phyloP scores from a whole-genome alignment of 2,329 filamentous ascomycete species.

The Aspergillus fructus region DNA sequence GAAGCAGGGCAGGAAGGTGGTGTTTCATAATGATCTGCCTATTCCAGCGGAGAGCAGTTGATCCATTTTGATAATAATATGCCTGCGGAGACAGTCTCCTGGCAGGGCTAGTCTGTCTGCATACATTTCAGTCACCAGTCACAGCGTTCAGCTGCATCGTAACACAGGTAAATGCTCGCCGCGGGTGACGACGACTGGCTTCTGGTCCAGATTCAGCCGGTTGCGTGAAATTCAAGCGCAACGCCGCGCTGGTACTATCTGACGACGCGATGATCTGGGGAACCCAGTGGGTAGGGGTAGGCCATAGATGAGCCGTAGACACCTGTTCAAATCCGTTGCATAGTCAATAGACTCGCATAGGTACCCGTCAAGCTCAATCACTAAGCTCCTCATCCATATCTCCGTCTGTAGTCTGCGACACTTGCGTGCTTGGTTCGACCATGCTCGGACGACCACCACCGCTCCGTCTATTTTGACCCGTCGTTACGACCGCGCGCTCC shows the following conservation, averaged over 20 bases:
- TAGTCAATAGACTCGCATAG: not conserved
- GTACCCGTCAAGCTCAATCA: constrained; percentile 5
- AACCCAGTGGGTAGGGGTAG: not conserved
- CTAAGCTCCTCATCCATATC: constrained; percentile 3
- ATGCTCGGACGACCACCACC: constrained; percentile 16
- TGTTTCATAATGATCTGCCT: constrained; percentile 14
- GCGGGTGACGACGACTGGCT: not conserved
- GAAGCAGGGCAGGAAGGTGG: constrained; percentile 14
- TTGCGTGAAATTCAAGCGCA: not conserved
- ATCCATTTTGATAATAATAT: not conserved
- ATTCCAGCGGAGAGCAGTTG: constrained; percentile 6
- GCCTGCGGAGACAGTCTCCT: not conserved
- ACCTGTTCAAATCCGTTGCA: not conserved
- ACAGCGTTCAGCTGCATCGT: not conserved
- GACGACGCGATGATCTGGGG: too few relatives aligned
- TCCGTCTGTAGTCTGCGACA: constrained; percentile 1
- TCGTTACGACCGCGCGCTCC: constrained; percentile 46
- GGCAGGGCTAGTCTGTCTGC: not conserved
- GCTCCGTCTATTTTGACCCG: constrained; percentile 22
- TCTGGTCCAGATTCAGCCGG: not conserved
- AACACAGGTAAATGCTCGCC: not conserved
- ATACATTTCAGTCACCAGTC: not conserved
- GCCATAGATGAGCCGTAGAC: not conserved
- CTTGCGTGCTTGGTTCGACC: constrained; percentile 14
- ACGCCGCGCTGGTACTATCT: not conserved